Evolutionary conservation across 106 monocot species (phyloP).

Genomic region (Phalaenopsis equestris): DNA sequence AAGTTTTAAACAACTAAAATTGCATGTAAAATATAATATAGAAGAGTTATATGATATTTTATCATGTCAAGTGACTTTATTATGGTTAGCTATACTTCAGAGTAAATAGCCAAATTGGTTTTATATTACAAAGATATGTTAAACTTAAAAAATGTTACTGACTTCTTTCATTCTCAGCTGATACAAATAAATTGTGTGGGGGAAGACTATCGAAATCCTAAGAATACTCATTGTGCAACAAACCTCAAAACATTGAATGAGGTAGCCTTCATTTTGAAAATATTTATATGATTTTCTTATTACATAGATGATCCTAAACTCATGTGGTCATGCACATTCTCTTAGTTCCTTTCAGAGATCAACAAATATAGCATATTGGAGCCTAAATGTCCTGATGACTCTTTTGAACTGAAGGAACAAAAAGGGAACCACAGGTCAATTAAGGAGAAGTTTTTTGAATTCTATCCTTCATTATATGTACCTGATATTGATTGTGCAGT

Average conservation of each 20-base stretch:
- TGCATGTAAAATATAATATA: too few relatives aligned
- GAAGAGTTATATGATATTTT: too few relatives aligned
- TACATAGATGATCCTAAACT: background rate
- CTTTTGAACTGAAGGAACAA: background rate
- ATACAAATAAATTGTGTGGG: background rate
- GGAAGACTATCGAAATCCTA: background rate
- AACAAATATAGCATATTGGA: background rate
- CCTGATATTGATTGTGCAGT: background rate
- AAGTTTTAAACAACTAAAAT: too few relatives aligned
- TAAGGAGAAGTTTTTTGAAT: too few relatives aligned
- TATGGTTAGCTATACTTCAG: too few relatives aligned
- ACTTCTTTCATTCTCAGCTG: background rate
- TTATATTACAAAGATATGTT: too few relatives aligned
- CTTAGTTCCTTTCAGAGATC: slow-evolving; percentile 2
- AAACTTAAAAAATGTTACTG: background rate
- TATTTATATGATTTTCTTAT: too few relatives aligned
- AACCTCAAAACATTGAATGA: background rate
- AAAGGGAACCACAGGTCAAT: background rate
- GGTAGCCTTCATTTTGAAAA: background rate
- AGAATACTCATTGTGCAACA: background rate
- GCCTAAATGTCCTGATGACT: background rate
- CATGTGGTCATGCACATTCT: background rate
- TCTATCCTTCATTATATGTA: background rate
- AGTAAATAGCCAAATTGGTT: too few relatives aligned
- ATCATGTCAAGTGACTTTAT: too few relatives aligned